Evolutionary conservation across 768 basidiomycete genomes (phyloP).

Genomic region (Tulasnella sp.): DNA sequence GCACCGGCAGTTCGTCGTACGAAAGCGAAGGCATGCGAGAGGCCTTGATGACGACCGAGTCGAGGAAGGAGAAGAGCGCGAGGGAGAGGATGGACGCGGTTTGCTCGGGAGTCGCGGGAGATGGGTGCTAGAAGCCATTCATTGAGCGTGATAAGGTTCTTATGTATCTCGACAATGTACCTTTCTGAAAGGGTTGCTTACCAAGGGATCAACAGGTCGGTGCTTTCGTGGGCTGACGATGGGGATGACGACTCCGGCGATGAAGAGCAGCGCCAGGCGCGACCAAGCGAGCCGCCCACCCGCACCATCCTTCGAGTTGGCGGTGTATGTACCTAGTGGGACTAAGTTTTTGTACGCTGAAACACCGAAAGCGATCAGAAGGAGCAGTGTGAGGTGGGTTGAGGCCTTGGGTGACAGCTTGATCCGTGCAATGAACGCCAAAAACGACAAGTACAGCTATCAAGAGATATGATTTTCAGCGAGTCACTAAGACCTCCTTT

Average conservation of each 20-base stretch:
- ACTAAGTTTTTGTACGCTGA: too few species aligned
- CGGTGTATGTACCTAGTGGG: too few species aligned
- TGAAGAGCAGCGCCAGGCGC: slow-evolving; percentile 36
- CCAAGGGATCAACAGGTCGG: slow-evolving; percentile 44
- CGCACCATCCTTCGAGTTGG: too few species aligned
- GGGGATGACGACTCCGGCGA: slow-evolving; percentile 41
- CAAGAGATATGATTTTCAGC: too few species aligned
- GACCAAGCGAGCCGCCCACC: slow-evolving; percentile 38
- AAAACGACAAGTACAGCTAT: too few species aligned
- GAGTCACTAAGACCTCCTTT: too few species aligned
- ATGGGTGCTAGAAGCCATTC: slow-evolving; percentile 29
- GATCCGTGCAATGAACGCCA: too few species aligned
- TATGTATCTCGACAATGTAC: too few species aligned
- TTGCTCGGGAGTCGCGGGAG: slow-evolving; percentile 35
- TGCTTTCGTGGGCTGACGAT: slow-evolving; percentile 46
- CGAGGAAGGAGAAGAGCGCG: slow-evolving; percentile 42
- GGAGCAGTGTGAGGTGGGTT: too few species aligned
- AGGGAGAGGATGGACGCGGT: slow-evolving; percentile 38
- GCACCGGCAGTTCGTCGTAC: slow-evolving; percentile 33
- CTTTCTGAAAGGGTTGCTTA: slow-evolving; percentile 22
- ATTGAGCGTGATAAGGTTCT: too few species aligned
- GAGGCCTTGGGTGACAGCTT: too few species aligned
- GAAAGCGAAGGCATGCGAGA: slow-evolving; percentile 35
- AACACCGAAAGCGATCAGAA: too few species aligned
- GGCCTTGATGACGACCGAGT: slow-evolving; percentile 37